phyloP scores from a whole-genome alignment of 495 filamentous ascomycete species.

The Letharia lupina region DNA sequence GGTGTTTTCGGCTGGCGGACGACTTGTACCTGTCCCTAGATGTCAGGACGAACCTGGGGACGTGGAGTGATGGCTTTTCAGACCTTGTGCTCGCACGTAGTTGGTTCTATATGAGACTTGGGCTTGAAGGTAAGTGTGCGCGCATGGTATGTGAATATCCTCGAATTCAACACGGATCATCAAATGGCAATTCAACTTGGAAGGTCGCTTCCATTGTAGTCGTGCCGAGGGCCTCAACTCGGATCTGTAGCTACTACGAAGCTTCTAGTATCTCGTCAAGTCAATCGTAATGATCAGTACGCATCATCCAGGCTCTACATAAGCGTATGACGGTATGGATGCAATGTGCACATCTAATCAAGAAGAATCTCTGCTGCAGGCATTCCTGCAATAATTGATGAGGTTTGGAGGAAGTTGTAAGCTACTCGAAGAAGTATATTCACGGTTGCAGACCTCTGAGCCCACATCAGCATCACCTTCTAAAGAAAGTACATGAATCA shows the following conservation, averaged over 20 bases:
- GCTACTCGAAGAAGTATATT: background rate
- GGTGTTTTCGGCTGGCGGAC: too few relatives aligned
- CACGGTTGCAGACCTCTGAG: slow-evolving; percentile 1
- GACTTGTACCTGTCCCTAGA: too few relatives aligned
- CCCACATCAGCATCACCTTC: background rate
- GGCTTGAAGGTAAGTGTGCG: background rate
- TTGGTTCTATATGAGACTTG: background rate
- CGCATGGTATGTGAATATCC: background rate
- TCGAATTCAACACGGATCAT: background rate
- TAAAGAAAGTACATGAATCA: slow-evolving; percentile 7
- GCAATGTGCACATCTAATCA: background rate
- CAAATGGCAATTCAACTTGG: too few relatives aligned
- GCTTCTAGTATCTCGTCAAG: background rate
- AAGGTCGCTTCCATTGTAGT: background rate
- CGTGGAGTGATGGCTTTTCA: too few relatives aligned
- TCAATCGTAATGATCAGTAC: background rate
- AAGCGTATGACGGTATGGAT: background rate
- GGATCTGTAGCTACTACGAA: background rate
- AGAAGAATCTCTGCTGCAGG: background rate
- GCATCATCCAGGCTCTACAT: background rate
- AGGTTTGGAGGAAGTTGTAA: background rate
- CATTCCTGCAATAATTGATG: background rate
- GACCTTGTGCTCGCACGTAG: too few relatives aligned
- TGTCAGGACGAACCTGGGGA: too few relatives aligned
- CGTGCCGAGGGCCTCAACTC: background rate